phyloP scores from a whole-genome alignment of 306 rosid genomes.

The Lathyrus oleraceus region DNA sequence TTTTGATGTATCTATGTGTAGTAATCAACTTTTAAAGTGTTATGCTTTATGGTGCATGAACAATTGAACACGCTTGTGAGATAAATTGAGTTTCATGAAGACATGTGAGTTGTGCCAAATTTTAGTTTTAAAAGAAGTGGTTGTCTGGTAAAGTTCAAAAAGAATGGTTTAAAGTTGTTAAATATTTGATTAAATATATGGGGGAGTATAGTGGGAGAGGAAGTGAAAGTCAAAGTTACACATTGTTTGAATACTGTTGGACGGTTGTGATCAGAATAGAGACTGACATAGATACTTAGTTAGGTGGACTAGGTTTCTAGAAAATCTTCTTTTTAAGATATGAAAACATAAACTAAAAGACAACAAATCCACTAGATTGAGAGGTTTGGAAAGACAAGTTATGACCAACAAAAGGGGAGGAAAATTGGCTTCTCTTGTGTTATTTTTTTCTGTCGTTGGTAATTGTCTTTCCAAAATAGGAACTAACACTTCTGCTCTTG shows the following conservation, averaged over 20 bases:
- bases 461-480: conserved; percentile 34
- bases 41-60: conserved; percentile 31
- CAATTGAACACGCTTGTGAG: conserved; percentile 29
- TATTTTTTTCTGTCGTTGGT: conserved; percentile 54
- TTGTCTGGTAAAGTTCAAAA: conserved; percentile 52
- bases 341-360: conserved; percentile 66
- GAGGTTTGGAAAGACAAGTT: conserved; percentile 52
- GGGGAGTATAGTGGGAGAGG: conserved; percentile 35
- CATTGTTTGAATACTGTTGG: conserved; percentile 72
- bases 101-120: conserved; percentile 61
- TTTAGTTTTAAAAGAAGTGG: conserved; percentile 45
- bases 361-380: conserved; percentile 60
- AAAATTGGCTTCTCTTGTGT: conserved; percentile 55
- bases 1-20: neutral
- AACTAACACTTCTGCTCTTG: neutral
- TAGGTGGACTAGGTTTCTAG: conserved; percentile 55
- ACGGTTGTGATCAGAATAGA: conserved; percentile 68
- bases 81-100: conserved; percentile 53
- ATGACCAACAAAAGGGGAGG: conserved; percentile 51
- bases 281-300: conserved; percentile 74
- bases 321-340: conserved; percentile 64
- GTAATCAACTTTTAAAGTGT: conserved; percentile 6
- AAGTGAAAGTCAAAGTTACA: conserved; percentile 78
- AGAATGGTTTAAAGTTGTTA: conserved; percentile 40
- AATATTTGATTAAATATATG: conserved; percentile 9